Evolutionary conservation across 768 basidiomycete species (phyloP).

Genomic region (Peribolospora baueri): DNA sequence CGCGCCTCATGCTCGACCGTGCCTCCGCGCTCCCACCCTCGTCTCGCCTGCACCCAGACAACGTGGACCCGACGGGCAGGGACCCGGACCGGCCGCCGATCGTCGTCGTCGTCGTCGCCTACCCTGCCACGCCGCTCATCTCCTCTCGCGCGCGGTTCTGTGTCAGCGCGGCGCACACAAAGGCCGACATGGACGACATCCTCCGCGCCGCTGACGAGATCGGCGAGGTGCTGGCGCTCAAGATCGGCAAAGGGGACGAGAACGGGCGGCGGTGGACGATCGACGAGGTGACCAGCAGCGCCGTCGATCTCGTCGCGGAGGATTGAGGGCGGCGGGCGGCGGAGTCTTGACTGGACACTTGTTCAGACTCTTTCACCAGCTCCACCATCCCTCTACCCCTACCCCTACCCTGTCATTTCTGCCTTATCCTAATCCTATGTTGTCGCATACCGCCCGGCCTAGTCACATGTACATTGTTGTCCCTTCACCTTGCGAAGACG

Average conservation of each 20-base stretch:
- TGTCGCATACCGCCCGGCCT: too few species aligned
- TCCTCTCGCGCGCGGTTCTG: slow-evolving; percentile 81
- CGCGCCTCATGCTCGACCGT: slow-evolving; percentile 55
- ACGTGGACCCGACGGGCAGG: not conserved
- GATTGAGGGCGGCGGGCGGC: slow-evolving; percentile 1
- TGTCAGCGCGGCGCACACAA: slow-evolving; percentile 80
- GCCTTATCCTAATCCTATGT: too few species aligned
- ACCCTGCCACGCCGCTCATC: slow-evolving; percentile 43
- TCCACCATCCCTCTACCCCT: too few species aligned
- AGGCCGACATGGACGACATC: slow-evolving; percentile 75
- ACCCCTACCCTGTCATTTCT: too few species aligned
- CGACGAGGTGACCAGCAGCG: slow-evolving; percentile 43
- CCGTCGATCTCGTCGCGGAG: slow-evolving; percentile 46
- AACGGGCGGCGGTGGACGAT: slow-evolving; percentile 35
- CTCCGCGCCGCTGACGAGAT: slow-evolving; percentile 75
- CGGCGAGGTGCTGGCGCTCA: slow-evolving; percentile 70
- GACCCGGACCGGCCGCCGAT: slow-evolving; percentile 7
- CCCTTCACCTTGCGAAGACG: too few species aligned
- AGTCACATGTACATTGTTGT: too few species aligned
- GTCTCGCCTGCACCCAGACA: slow-evolving; percentile 28
- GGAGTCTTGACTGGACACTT: not conserved
- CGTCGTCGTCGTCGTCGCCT: slow-evolving; percentile 13
- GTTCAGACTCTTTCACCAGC: too few species aligned
- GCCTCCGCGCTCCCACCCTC: slow-evolving; percentile 21
- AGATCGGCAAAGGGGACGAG: slow-evolving; percentile 37